A percentile compares a stretch with the other conserved stretches of the same genome.
Evolutionary conservation across 257 asterid genomes (phyloP).

Genomic region (Scutellaria barbata): DNA sequence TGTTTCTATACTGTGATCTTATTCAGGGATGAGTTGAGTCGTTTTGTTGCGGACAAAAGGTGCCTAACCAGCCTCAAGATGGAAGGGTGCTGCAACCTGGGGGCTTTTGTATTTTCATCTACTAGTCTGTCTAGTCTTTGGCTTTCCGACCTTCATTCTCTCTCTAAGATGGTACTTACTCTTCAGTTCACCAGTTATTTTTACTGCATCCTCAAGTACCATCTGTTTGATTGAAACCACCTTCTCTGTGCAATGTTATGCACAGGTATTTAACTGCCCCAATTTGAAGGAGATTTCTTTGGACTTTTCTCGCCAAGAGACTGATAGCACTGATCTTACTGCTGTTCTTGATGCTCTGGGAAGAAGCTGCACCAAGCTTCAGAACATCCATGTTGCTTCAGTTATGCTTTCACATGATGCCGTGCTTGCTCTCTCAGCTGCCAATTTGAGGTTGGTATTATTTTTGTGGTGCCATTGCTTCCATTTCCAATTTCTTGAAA

Average conservation of each 20-base stretch:
- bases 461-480: not conserved
- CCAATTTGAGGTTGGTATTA: conserved; percentile 70
- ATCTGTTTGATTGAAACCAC: not conserved
- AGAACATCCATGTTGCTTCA: conserved; percentile 86
- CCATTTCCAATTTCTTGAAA: conserved; percentile 17
- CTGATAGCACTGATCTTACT: conserved; percentile 73
- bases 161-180: conserved; percentile 71
- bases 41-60: conserved; percentile 78
- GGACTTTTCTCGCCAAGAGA: conserved; percentile 81
- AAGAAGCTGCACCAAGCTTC: conserved; percentile 85
- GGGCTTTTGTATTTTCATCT: conserved; percentile 71
- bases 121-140: conserved; percentile 69
- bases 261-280: conserved; percentile 84
- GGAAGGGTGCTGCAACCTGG: conserved; percentile 94
- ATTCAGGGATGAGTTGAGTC: conserved; percentile 88
- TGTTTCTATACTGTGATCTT: conserved; percentile 10
- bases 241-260: conserved; percentile 18
- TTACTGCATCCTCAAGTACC: not conserved
- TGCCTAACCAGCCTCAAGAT: conserved; percentile 82
- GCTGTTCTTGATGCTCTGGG: conserved; percentile 71
- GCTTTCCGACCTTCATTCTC: conserved; percentile 88
- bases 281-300: conserved; percentile 81
- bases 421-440: conserved; percentile 83
- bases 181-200: not conserved
- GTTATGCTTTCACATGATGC: conserved; percentile 72